Base-by-base conservation (phyloP, 768 basidiomycete genomes). In the Calocybe gangraenosa region DNA sequence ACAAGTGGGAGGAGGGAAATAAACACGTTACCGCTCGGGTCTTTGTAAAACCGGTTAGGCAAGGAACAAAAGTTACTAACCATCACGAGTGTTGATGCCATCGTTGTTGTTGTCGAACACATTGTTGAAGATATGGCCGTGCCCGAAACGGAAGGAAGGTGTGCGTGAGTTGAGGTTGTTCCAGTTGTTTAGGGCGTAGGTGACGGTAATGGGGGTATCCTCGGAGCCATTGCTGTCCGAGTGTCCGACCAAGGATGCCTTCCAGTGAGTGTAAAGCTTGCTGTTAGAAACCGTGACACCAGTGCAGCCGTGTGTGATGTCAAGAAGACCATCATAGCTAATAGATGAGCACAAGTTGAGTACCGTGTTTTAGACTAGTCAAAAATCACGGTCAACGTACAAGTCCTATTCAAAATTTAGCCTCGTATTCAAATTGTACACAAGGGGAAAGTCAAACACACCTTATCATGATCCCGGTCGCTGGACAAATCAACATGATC, bases 81-180 rank as follows among this genome's bases (percentile, higher is more conserved):
- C 67, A 52, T 66, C 63, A 46, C 70, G 65, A 34, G 69, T 68
- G 59, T 69, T 69, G 47, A 73, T 70, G 28, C 71, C 71, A 47
- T 71, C 72, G 49, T 61, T 63, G 58, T 69, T 69, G 56, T 61
- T 56, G 38, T 70, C 68, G 46, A 70, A 71, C 28, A 68, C 56
- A 47, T 71, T 72, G 60, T 72, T 74, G 60, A 64, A 74, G 49
- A 74, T 65, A 60, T 72, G 71, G 22, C 69, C 71, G 46, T 65
- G 65, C 34, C 71, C 71, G 54, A 71, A 72, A 33, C 71, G 66
- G 66, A 72, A 67, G 10, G 70, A 71, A 20, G 70, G 71, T 3
- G 71, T 71, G 40, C 71, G 69, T 19, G 69, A 70, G 55, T 70
- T 70, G 55, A 71, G 58, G 58, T 68, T 65, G 57, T 35, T 46